phyloP scores from a whole-genome alignment of 805 yeast genomes.

The Nakazawaea pomicola region DNA sequence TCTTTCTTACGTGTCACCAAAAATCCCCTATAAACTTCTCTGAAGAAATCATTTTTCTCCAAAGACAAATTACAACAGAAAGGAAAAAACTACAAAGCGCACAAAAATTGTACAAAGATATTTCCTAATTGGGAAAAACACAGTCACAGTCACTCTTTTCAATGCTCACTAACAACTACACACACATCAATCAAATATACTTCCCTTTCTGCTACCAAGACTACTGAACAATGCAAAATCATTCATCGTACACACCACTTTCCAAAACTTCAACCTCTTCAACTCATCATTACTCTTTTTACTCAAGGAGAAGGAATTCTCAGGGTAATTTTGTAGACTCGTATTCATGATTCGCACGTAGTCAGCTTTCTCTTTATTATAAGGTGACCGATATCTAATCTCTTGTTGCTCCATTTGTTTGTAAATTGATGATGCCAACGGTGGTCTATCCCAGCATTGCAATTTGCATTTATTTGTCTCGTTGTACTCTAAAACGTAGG shows the following conservation, averaged over 20 bases:
- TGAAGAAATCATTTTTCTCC: too few species aligned
- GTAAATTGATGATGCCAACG: conserved; percentile 1
- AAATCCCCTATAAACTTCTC: too few species aligned
- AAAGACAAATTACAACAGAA: too few species aligned
- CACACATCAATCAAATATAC: conserved; percentile 6
- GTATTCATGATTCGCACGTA: neutral
- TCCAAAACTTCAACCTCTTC: conserved; percentile 8
- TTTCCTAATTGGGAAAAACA: conserved; percentile 6
- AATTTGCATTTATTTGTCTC: neutral
- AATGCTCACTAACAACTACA: too few species aligned
- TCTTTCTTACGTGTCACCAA: too few species aligned
- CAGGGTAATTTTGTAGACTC: neutral
- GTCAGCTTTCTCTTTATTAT: neutral
- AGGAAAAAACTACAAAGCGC: too few species aligned
- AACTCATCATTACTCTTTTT: neutral
- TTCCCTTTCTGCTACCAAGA: conserved; percentile 5
- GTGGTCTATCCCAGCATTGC: conserved; percentile 6
- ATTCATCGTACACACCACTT: neutral
- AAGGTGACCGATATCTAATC: neutral
- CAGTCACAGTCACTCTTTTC: too few species aligned
- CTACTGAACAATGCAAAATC: conserved; percentile 3
- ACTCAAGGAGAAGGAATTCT: neutral
- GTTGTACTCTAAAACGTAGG: conserved; percentile 7
- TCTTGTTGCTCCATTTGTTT: neutral
- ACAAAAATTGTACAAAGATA: neutral